phyloP scores from a whole-genome alignment of 495 filamentous ascomycete species.

The Podospora appendiculata region DNA sequence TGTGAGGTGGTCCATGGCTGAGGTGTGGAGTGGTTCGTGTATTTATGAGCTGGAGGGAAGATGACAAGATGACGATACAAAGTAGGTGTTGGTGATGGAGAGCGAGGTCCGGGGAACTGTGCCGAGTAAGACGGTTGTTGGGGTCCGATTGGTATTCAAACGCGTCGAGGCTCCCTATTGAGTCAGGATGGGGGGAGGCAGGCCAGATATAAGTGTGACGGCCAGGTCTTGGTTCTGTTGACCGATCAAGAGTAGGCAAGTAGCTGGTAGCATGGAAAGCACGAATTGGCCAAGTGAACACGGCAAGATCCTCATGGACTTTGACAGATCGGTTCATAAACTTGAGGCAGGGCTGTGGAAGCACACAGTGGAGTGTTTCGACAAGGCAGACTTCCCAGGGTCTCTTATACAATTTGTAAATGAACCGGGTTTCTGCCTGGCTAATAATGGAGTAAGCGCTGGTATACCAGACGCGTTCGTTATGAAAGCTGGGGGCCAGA shows the following conservation, averaged over 20 bases:
- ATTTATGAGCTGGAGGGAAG: slow-evolving; percentile 11
- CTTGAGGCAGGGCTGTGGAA: slow-evolving; percentile 18
- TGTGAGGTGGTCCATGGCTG: slow-evolving; percentile 35
- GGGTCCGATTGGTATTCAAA: slow-evolving; percentile 24
- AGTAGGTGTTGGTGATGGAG: slow-evolving; percentile 13
- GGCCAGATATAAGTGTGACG: slow-evolving; percentile 21
- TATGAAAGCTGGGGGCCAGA: slow-evolving; percentile 21
- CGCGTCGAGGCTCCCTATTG: slow-evolving; percentile 9
- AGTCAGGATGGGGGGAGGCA: slow-evolving; percentile 13
- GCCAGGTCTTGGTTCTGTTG: slow-evolving; percentile 10
- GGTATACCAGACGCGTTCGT: slow-evolving; percentile 11
- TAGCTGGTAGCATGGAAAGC: slow-evolving; percentile 1
- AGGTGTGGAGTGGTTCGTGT: slow-evolving; percentile 7
- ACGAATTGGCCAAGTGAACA: slow-evolving; percentile 1
- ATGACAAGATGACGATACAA: slow-evolving; percentile 6
- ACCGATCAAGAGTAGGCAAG: slow-evolving; percentile 7
- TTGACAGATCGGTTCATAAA: slow-evolving; percentile 8
- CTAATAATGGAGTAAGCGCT: slow-evolving; percentile 24
- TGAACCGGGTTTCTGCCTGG: slow-evolving; percentile 23
- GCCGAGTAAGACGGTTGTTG: slow-evolving; percentile 12
- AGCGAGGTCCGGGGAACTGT: slow-evolving; percentile 12
- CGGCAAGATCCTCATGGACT: slow-evolving; percentile 1
- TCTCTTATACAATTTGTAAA: slow-evolving; percentile 25
- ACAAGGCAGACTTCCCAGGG: slow-evolving; percentile 21
- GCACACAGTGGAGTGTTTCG: slow-evolving; percentile 10